Percentiles rank a stretch among this genome's conserved stretches.
Conservation (phyloP, 768 basidiomycete genomes). For the Lyophyllum semitale region DNA sequence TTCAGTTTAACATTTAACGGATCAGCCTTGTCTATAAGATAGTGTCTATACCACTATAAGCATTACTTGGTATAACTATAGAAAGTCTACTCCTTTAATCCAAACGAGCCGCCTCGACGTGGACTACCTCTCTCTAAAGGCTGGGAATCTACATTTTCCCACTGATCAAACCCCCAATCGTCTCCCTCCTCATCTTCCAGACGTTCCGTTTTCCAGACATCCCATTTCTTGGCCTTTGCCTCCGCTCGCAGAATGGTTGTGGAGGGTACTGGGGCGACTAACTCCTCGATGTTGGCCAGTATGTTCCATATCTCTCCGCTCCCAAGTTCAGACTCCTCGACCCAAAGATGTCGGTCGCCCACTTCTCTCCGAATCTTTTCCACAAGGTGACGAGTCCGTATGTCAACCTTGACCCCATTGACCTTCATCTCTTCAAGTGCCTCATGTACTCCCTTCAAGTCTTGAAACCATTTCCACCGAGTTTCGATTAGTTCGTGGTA, state of each 20-base stretch:
- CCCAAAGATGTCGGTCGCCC: slow-evolving; percentile 52
- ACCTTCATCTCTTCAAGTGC: slow-evolving; percentile 81
- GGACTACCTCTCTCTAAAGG: background rate
- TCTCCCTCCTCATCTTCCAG: slow-evolving; percentile 32
- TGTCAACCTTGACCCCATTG: slow-evolving; percentile 73
- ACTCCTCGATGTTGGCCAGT: slow-evolving; percentile 51
- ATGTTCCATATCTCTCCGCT: slow-evolving; percentile 53
- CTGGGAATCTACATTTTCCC: slow-evolving; percentile 30
- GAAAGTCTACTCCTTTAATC: background rate
- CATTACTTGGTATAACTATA: background rate
- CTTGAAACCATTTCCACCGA: slow-evolving; percentile 84
- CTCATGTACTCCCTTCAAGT: slow-evolving; percentile 72
- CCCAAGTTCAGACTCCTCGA: slow-evolving; percentile 47
- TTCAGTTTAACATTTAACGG: background rate
- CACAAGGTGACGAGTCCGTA: slow-evolving; percentile 58
- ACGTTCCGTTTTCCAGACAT: slow-evolving; percentile 50
- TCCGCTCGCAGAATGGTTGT: background rate
- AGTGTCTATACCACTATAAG: background rate
- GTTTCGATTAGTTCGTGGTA: slow-evolving; percentile 89
- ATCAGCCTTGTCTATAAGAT: background rate
- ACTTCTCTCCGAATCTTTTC: slow-evolving; percentile 67
- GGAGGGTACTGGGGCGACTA: slow-evolving; percentile 19
- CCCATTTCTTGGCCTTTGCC: slow-evolving; percentile 28
- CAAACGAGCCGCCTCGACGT: background rate
- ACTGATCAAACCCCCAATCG: slow-evolving; percentile 52